Evolutionary conservation across 495 filamentous ascomycete genomes (phyloP), one percentile per base, ranked within the genome.

Genomic region (Aspergillus asperescens): DNA sequence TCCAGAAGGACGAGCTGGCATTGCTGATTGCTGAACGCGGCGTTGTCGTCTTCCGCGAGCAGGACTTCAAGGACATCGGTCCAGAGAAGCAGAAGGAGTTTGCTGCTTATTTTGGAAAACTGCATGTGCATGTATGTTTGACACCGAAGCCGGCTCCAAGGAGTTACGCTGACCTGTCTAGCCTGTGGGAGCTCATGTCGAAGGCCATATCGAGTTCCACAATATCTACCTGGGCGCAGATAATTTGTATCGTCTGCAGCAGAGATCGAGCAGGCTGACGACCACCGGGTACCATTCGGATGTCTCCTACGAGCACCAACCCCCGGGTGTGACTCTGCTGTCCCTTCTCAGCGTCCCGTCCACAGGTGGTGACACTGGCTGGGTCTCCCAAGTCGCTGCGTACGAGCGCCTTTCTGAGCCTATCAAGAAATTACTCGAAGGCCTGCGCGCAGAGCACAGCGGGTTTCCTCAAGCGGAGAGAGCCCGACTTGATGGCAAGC

Each of bases 1-100:
- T 73, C 1, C 85, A 88, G 58, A 87, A 85, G 64, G 82, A 90
- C 61, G 87, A 91, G 44, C 75, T 90, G 3, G 87, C 87, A 2
- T 75, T 84, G 6, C 67, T 91, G 32, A 79, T 89, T 50, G 81
- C 87, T 20, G 81, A 78, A 43, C 76, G 86, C 24, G 85, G 86
- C 7, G 85, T 89, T 4, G 85, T 90, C 3, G 79, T 89, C 58
- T 88, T 89, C 71, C 78, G 85, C 10, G 73, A 77, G 25, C 86
- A 89, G 67, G 71, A 80, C 50, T 79, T 83, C 60, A 73, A 86
- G 24, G 79, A 84, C 58, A 82, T 87, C 54, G 50, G 50, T 7
- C 40, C 40, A 1, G 77, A 86, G 34, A 77, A 74, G 38, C 85
- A 88, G 54, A 78, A 84, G 27, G 74, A 78, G 25, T 76, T 89